Conservation (phyloP, 2,329 filamentous ascomycete species). For the Nannizzia gypsea region DNA sequence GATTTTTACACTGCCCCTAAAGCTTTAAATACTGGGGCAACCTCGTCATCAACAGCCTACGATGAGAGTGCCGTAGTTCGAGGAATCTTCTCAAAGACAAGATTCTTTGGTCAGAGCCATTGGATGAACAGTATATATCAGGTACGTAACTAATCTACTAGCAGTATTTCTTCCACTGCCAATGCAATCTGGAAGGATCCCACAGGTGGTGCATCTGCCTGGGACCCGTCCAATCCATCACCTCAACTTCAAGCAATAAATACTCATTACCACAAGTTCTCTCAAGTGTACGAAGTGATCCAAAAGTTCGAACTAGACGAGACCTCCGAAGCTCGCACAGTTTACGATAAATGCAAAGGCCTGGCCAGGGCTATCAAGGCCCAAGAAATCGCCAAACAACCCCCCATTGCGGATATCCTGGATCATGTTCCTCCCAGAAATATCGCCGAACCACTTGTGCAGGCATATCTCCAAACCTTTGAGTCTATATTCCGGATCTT, state of each 20-base stretch:
- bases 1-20: background rate
- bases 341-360: slow-evolving; percentile 39
- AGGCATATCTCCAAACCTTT: slow-evolving; percentile 44
- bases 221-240: too few species aligned
- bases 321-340: slow-evolving; percentile 23
- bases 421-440: slow-evolving; percentile 35
- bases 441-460: slow-evolving; percentile 42
- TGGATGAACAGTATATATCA: slow-evolving; percentile 35
- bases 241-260: background rate
- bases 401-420: slow-evolving; percentile 13
- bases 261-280: background rate
- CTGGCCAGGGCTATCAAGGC: slow-evolving; percentile 41
- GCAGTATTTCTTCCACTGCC: too few species aligned
- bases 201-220: too few species aligned
- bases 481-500: slow-evolving; percentile 48
- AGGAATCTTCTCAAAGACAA: slow-evolving; percentile 31
- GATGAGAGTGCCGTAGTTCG: background rate
- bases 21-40: background rate
- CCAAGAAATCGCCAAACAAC: slow-evolving; percentile 21
- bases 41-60: background rate
- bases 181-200: too few species aligned
- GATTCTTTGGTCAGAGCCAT: slow-evolving; percentile 42
- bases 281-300: slow-evolving; percentile 13
- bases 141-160: background rate
- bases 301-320: slow-evolving; percentile 21